Conservation (phyloP, 2,329 filamentous ascomycete species). For the Alternaria arbusti region DNA sequence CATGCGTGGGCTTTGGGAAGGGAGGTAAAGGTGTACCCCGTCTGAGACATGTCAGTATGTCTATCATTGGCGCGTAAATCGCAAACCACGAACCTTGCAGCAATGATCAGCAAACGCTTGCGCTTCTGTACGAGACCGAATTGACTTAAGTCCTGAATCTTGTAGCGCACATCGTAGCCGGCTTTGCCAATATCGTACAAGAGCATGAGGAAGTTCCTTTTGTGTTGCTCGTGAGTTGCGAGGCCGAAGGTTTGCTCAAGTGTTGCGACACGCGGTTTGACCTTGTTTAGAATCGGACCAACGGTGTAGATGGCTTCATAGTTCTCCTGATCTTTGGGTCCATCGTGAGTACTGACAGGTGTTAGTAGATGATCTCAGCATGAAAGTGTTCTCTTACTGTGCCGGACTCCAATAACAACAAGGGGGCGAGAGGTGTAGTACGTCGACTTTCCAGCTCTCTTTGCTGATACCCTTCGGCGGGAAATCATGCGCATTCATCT, state of each 20-base stretch:
- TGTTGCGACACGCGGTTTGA: slow-evolving; percentile 25
- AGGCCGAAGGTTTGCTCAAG: slow-evolving; percentile 28
- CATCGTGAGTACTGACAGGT: slow-evolving; percentile 12
- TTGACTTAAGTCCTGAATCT: slow-evolving; percentile 20
- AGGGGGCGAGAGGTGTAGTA: slow-evolving; percentile 26
- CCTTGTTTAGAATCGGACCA: slow-evolving; percentile 9
- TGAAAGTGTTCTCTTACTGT: slow-evolving; percentile 22
- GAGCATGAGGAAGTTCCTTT: slow-evolving; percentile 9
- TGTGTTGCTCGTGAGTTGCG: slow-evolving; percentile 8
- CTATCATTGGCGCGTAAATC: neutral
- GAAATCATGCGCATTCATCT: slow-evolving; percentile 25
- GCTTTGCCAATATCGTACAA: slow-evolving; percentile 21
- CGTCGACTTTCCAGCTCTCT: slow-evolving; percentile 8
- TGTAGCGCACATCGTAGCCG: slow-evolving; percentile 36
- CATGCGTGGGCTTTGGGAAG: slow-evolving; percentile 37
- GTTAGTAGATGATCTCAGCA: neutral
- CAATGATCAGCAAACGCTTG: slow-evolving; percentile 37
- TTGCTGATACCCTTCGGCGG: neutral
- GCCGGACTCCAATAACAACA: slow-evolving; percentile 23
- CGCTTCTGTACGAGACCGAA: slow-evolving; percentile 35
- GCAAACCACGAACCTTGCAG: slow-evolving; percentile 23
- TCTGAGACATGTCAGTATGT: slow-evolving; percentile 18
- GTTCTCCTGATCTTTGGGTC: slow-evolving; percentile 31
- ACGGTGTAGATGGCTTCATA: slow-evolving; percentile 24
- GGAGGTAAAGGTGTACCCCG: slow-evolving; percentile 34